A percentile compares a stretch with the other conserved stretches of the same genome.
Conservation (phyloP, 768 basidiomycete species). For the Lentinula guzmanii region DNA sequence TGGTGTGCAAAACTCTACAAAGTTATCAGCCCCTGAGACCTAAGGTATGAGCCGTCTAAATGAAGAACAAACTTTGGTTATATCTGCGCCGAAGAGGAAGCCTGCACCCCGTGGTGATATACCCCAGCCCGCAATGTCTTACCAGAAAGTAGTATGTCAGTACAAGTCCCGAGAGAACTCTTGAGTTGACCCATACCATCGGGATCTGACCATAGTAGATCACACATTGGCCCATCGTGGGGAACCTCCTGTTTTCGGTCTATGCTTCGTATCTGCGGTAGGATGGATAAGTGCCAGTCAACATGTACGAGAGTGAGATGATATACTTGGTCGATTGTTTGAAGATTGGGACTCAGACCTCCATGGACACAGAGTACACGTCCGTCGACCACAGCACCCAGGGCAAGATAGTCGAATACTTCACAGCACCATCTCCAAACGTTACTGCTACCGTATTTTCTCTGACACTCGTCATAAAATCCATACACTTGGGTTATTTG, state of each 20-base stretch:
- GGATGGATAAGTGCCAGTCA: slow-evolving; percentile 6
- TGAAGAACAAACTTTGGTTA: slow-evolving; percentile 46
- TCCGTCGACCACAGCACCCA: slow-evolving; percentile 96
- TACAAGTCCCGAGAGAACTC: neutral
- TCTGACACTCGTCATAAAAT: slow-evolving; percentile 93
- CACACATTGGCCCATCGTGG: slow-evolving; percentile 98
- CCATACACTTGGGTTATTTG: slow-evolving; percentile 97
- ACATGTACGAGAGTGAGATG: slow-evolving; percentile 4
- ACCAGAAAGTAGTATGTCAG: neutral
- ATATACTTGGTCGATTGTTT: slow-evolving; percentile 13
- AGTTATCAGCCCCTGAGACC: neutral
- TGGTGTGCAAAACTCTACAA: slow-evolving; percentile 67
- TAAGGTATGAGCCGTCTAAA: neutral
- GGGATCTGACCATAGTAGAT: slow-evolving; percentile 98
- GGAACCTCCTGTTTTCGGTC: slow-evolving; percentile 97
- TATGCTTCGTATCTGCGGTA: slow-evolving; percentile 77
- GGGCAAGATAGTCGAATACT: slow-evolving; percentile 93
- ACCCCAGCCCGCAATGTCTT: slow-evolving; percentile 93
- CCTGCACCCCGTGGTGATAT: slow-evolving; percentile 97
- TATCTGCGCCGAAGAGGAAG: slow-evolving; percentile 90
- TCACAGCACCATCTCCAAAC: slow-evolving; percentile 99
- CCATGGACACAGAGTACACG: slow-evolving; percentile 61
- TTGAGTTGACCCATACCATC: slow-evolving; percentile 56
- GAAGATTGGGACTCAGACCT: slow-evolving; percentile 64
- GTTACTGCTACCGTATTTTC: slow-evolving; percentile 90